Base-by-base conservation (phyloP, 352 stramenopile genomes). In the Stephanocyclus meneghinianus region DNA sequence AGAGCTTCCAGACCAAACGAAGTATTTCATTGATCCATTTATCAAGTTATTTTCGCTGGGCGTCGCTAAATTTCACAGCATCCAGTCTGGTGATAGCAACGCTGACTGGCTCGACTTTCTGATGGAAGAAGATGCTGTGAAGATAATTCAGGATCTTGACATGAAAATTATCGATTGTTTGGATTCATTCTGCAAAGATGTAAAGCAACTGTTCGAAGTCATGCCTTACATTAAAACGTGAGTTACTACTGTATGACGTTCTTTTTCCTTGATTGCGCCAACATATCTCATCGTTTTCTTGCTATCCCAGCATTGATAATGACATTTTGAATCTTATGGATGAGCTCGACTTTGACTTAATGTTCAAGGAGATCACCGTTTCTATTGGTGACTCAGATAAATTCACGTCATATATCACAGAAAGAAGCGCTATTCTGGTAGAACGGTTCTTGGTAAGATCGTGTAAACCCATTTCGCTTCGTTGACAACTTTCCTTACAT, bases 31-130 rank as follows among this genome's bases (percentile, higher is more conserved):
- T 30, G 69, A 77, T 21, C 87, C 86, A 21, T 53, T 92, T 26
- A 85, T 88, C 1, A 92, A 84, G 42, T 65, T 94, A 4, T 92
- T 94, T 83, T 92, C 89, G 45, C 68, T 94, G 2, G 86, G 87
- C 9, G 83, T 92, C 32, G 71, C 78, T 4, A 80, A 91, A 74
- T 94, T 92, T 77, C 85, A 91, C 71, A 71, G 74, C 40, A 88
- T 92, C 37, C 71, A 76, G 18, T 74, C 76, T 32, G 85, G 85
- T 40, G 71, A 84, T 48, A 61, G 85, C n/a, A 88, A 76, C 44
- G 85, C 80, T 35, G 85, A 94, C 48, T 94, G 87, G 87, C 63
- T 94, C n/a, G 86, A 92, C 71, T 94, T 92, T 67, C 64, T 94
- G 2, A 74, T 91, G 50, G 80, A 89, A 74, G 85, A 91, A 26